phyloP scores from a whole-genome alignment of 345 rosid genomes.

The Capsella bursapastoris region DNA sequence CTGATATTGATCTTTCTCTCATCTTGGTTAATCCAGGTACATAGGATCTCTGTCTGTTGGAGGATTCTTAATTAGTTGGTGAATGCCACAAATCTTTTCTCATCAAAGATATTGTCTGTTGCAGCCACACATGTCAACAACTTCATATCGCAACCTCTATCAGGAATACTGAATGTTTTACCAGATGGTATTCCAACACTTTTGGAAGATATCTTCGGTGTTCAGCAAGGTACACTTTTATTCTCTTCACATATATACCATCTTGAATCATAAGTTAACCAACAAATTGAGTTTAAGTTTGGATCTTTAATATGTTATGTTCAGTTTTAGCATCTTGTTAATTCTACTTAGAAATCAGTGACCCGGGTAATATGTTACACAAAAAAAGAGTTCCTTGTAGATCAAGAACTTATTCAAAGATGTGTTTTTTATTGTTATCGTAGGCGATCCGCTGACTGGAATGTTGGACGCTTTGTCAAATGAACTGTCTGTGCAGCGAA shows the following conservation, averaged over 20 bases:
- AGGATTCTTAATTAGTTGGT: neutral
- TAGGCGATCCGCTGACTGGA: too few relatives aligned
- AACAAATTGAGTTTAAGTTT: neutral
- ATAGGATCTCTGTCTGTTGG: neutral
- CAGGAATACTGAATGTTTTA: conserved; percentile 50
- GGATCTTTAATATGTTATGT: neutral
- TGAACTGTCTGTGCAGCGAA: too few relatives aligned
- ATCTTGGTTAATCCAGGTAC: conserved; percentile 67
- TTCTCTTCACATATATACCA: conserved; percentile 18
- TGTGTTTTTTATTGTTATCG: neutral
- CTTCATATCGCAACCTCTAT: conserved; percentile 49
- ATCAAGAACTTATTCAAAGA: conserved; percentile 1
- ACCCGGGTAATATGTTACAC: neutral
- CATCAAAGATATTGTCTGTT: conserved; percentile 8
- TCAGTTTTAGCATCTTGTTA: neutral
- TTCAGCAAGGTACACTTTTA: conserved; percentile 45
- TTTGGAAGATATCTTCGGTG: conserved; percentile 48
- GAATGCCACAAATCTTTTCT: neutral
- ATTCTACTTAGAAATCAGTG: neutral
- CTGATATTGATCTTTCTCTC: conserved; percentile 54
- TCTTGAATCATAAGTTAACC: neutral
- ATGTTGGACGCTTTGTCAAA: too few relatives aligned
- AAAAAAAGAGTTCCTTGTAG: neutral
- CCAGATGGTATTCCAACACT: conserved; percentile 50
- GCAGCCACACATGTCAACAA: conserved; percentile 55